Conservation (phyloP, 164 flowering plant species). For the Malania oleifera region DNA sequence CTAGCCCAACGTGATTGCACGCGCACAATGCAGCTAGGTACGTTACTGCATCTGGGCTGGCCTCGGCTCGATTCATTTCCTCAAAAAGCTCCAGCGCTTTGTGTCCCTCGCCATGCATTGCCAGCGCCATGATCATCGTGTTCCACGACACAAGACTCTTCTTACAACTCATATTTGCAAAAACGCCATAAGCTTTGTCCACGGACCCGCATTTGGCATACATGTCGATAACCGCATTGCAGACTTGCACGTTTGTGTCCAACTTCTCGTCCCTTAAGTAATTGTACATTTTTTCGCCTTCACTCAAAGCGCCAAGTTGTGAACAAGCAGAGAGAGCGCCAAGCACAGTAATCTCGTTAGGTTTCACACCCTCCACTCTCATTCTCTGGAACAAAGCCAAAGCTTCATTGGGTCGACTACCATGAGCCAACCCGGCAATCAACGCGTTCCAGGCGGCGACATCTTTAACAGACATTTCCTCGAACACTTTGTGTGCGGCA, state of each 20-base stretch:
- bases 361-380: constrained; percentile 36
- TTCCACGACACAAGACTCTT: constrained; percentile 70
- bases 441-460: constrained; percentile 76
- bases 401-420: constrained; percentile 55
- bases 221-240: constrained; percentile 88
- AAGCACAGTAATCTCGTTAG: constrained; percentile 67
- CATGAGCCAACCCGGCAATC: constrained; percentile 78
- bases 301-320: constrained; percentile 57
- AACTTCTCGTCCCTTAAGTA: constrained; percentile 33
- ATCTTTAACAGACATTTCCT: constrained; percentile 62
- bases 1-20: constrained; percentile 82
- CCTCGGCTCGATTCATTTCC: constrained; percentile 33
- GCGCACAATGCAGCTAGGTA: constrained; percentile 68
- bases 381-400: constrained; percentile 47
- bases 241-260: constrained; percentile 56
- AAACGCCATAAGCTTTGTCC: constrained; percentile 51
- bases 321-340: constrained; percentile 85
- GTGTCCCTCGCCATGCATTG: constrained; percentile 59
- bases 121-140: constrained; percentile 79
- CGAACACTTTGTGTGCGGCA: constrained; percentile 55
- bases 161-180: constrained; percentile 42
- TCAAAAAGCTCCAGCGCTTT: constrained; percentile 56
- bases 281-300: constrained; percentile 46
- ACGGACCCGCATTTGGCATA: constrained; percentile 74
- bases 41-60: constrained; percentile 49